Conservation (phyloP, 2,329 filamentous ascomycete species). For the Cladobotryum mycophilum region DNA sequence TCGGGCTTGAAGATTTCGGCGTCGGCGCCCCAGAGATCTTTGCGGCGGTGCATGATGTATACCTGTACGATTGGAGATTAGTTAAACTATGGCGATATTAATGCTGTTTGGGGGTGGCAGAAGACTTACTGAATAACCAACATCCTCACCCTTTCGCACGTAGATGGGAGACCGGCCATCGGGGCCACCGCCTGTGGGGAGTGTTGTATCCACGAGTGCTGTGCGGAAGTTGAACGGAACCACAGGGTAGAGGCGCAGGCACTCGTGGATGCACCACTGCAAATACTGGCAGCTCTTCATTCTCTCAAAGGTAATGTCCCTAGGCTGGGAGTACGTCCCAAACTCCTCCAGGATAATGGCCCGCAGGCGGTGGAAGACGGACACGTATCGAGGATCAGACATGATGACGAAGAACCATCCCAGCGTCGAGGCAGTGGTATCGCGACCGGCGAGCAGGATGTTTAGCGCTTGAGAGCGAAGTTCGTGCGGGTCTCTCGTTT, state of each 20-base stretch:
- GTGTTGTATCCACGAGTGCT: slow-evolving; percentile 35
- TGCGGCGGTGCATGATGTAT: slow-evolving; percentile 31
- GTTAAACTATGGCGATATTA: background rate
- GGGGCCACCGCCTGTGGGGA: slow-evolving; percentile 46
- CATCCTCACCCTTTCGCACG: slow-evolving; percentile 39
- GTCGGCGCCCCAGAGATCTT: slow-evolving; percentile 33
- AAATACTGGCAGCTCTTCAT: slow-evolving; percentile 19
- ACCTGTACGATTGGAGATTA: slow-evolving; percentile 9
- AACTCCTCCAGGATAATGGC: slow-evolving; percentile 38
- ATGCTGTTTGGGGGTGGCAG: background rate
- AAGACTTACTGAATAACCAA: slow-evolving; percentile 29
- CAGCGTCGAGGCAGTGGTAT: slow-evolving; percentile 46
- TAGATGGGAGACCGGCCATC: slow-evolving; percentile 43
- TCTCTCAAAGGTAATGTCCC: slow-evolving; percentile 20
- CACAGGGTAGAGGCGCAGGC: slow-evolving; percentile 18
- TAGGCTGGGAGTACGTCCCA: slow-evolving; percentile 35
- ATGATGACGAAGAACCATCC: slow-evolving; percentile 42
- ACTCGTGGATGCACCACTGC: slow-evolving; percentile 20
- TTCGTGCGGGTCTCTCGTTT: slow-evolving; percentile 23
- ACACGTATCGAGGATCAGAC: slow-evolving; percentile 27
- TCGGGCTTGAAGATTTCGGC: slow-evolving; percentile 36
- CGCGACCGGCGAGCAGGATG: slow-evolving; percentile 44
- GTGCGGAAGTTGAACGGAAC: slow-evolving; percentile 20
- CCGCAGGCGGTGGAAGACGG: slow-evolving; percentile 37
- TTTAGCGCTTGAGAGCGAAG: slow-evolving; percentile 29